A percentile compares a stretch with the other conserved stretches of the same genome.
These are phyloP conservation scores for Aspergillaceae sp. DNA, from an alignment of 2,329 filamentous ascomycete species.

Conservation along the genomic window DNA sequence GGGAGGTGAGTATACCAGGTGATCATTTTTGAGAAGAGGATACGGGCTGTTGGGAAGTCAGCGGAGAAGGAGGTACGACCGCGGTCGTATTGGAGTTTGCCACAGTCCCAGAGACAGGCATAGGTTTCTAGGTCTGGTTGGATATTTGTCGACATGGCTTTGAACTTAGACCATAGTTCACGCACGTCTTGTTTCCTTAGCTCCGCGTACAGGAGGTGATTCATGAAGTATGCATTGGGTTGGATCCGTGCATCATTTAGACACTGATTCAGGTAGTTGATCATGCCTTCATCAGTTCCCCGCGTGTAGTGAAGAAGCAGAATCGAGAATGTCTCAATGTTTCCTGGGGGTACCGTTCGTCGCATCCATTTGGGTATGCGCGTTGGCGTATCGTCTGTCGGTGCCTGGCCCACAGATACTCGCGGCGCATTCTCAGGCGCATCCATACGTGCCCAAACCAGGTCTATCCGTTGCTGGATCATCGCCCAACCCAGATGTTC, in stretches of 20 bases:
- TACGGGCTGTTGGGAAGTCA: constrained; percentile 37
- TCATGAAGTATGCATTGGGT: constrained; percentile 68
- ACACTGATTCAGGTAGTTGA: constrained; percentile 54
- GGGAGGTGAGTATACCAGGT: constrained; percentile 34
- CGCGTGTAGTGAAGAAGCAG: constrained; percentile 64
- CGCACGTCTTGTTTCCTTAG: constrained; percentile 50
- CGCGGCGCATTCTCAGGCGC: constrained; percentile 14
- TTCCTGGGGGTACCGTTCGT: constrained; percentile 50
- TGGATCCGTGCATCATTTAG: constrained; percentile 56
- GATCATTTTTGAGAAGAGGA: constrained; percentile 43
- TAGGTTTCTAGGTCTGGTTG: constrained; percentile 61
- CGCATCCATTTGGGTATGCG: constrained; percentile 34
- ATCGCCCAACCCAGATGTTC: constrained; percentile 67
- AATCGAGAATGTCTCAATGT: constrained; percentile 68
- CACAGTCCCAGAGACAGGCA: constrained; percentile 55
- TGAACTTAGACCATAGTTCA: constrained; percentile 50
- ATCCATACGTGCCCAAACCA: constrained; percentile 43
- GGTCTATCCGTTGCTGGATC: constrained; percentile 59
- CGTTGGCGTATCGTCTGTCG: constrained; percentile 15
- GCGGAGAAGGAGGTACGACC: constrained; percentile 39
- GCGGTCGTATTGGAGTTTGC: constrained; percentile 41
- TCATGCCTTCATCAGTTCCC: constrained; percentile 49
- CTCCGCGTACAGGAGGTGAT: constrained; percentile 63
- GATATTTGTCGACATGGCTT: constrained; percentile 45
- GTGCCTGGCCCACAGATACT: constrained; percentile 20